A percentile compares a stretch with the other conserved stretches of the same genome.
Evolutionary conservation across 2,329 filamentous ascomycete genomes (phyloP).

Genomic region (Blastomyces silverae): DNA sequence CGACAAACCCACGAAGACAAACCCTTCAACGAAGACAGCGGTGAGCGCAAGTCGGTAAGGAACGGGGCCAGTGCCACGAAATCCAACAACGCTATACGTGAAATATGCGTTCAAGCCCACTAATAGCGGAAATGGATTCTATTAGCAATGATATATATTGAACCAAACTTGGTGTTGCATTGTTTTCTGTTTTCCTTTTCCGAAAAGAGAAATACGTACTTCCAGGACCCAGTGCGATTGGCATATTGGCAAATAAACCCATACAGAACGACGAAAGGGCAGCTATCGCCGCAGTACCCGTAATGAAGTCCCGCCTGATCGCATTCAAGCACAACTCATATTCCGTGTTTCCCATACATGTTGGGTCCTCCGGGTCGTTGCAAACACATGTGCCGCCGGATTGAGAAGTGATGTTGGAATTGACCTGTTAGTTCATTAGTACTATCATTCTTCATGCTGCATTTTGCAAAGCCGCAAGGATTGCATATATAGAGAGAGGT

Average conservation of each 20-base stretch:
- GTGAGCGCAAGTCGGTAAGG: constrained; percentile 71
- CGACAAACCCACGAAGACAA: constrained; percentile 74
- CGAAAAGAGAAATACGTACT: constrained; percentile 34
- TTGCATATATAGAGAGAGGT: neutral
- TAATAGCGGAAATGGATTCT: constrained; percentile 27
- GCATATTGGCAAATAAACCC: constrained; percentile 75
- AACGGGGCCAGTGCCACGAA: constrained; percentile 64
- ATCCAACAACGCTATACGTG: constrained; percentile 71
- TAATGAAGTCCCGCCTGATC: constrained; percentile 71
- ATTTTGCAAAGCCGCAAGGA: neutral
- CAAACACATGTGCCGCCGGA: constrained; percentile 72
- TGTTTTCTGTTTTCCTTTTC: neutral
- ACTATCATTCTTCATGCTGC: neutral
- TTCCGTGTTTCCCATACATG: constrained; percentile 45
- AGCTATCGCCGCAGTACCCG: constrained; percentile 75
- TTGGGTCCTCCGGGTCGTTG: constrained; percentile 41
- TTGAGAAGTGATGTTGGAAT: constrained; percentile 65
- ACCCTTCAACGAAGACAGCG: constrained; percentile 82
- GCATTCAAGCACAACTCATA: constrained; percentile 45
- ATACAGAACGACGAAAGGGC: constrained; percentile 74
- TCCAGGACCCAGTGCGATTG: constrained; percentile 64
- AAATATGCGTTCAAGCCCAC: constrained; percentile 87
- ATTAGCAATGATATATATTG: constrained; percentile 9
- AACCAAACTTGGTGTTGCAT: constrained; percentile 7
- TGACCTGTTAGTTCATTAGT: constrained; percentile 33